Percentiles rank a stretch among this genome's conserved stretches.
Conservation (phyloP, 176 grass and related monocot genomes). For the Carex scoparia region DNA sequence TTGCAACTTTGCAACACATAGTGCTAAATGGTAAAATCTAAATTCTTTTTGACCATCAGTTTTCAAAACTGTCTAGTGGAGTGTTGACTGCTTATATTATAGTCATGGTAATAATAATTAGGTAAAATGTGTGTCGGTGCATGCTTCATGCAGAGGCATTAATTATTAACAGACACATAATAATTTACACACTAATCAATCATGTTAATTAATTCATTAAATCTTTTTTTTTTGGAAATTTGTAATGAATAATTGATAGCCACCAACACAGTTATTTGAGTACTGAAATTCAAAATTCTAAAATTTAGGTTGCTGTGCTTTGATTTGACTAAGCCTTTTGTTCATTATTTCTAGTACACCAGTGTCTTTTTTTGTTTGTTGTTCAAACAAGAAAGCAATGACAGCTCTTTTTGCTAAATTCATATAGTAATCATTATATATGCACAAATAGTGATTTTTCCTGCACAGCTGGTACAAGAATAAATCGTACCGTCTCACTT, state of each 20-base stretch:
- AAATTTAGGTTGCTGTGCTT: not conserved
- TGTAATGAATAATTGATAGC: not conserved
- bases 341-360: not conserved
- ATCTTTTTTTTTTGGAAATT: not conserved
- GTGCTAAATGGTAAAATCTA: not conserved
- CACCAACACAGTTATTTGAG: constrained; percentile 5
- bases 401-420: not conserved
- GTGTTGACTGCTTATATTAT: constrained; percentile 1
- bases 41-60: not conserved
- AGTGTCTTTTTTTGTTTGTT: not conserved
- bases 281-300: not conserved
- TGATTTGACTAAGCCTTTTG: constrained; percentile 7
- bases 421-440: not conserved
- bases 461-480: not conserved
- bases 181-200: not conserved
- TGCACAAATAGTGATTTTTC: not conserved
- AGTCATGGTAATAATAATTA: constrained; percentile 8
- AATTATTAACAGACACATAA: not conserved
- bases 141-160: constrained; percentile 5
- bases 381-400: constrained; percentile 11
- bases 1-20: not conserved
- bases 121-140: not conserved
- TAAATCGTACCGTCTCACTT: not conserved
- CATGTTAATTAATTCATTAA: not conserved
- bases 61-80: not conserved